Evolutionary conservation across 257 asterid species (phyloP).

Genomic region (Cinchona pubescens): DNA sequence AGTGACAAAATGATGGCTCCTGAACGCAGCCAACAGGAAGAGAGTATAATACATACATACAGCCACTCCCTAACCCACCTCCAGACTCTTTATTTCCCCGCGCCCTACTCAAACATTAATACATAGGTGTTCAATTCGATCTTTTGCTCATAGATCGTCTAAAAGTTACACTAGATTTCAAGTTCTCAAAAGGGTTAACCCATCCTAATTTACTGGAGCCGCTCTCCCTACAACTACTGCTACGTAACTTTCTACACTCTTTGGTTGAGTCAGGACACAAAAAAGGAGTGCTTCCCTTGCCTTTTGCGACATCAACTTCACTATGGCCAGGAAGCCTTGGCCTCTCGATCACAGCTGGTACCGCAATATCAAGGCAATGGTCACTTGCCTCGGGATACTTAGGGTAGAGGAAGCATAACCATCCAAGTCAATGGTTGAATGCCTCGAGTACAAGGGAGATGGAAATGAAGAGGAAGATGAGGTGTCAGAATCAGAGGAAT

Average conservation of each 20-base stretch:
- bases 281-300: constrained; percentile 21
- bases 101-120: constrained; percentile 18
- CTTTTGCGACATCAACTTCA: constrained; percentile 12
- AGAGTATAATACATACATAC: constrained; percentile 24
- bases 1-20: constrained; percentile 45
- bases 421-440: constrained; percentile 40
- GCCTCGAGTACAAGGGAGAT: constrained; percentile 45
- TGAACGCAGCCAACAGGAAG: constrained; percentile 24
- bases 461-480: constrained; percentile 61
- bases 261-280: constrained; percentile 35
- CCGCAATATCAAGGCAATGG: constrained; percentile 19
- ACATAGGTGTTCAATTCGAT: constrained; percentile 11
- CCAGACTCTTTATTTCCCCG: constrained; percentile 23
- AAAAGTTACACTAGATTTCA: constrained; percentile 34
- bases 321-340: constrained; percentile 26
- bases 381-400: constrained; percentile 24
- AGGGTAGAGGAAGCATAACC: constrained; percentile 37
- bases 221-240: constrained; percentile 40
- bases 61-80: constrained; percentile 34
- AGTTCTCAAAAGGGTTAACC: constrained; percentile 30
- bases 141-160: constrained; percentile 38
- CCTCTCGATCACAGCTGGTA: constrained; percentile 20
- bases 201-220: constrained; percentile 44
- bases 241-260: constrained; percentile 33
- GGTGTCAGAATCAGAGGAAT: constrained; percentile 59